Evolutionary conservation across 345 rosid species (phyloP), one percentile per base, ranked within the genome.

Genomic region (Physaria fendleri): DNA sequence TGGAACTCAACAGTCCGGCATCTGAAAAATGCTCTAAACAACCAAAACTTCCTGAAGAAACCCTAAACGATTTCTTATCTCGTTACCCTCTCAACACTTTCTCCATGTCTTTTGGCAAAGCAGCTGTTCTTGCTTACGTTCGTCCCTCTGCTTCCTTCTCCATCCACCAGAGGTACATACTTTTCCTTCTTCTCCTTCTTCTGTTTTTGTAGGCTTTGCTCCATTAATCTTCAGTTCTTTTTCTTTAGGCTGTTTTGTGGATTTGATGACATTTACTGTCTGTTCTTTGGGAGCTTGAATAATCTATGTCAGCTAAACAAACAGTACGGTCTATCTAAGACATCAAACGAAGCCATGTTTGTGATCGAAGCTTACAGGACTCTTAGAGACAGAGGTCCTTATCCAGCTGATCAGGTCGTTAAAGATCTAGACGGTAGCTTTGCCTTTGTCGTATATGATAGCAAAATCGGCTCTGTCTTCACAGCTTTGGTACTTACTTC

Each of bases 401-500:
- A 85, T 63, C 98, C 98, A 2, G 93, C 97, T 47, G 91, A 88
- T 57, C 85, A 92, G 74, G 97, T 92, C n/a, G 85, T 92, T 5
- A 83, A 83, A 68, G 97, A 81, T 43, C 78, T 92, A 10, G 98
- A 92, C 0, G 98, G 97, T n/a, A 76, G 83, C 59, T 92, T 88
- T 54, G 87, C 90, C n/a, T 92, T 92, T 50, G 89, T 88, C 1
- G 82, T 92, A 63, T 92, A 88, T 47, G 98, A 92, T 50, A 72
- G 84, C 74, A 92, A 84, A 60, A 64, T 78, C 5, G 85, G 88
- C 20, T 78, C 82, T 53, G 93, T 92, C 56, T 92, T 92, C 71
- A 71, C 88, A n/a, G 95, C 97, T 18, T 85, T 82, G 87, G 98
- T 84, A 68, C 21, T 41, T n/a, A 15, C 11, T 44, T 5, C 12